phyloP scores from a whole-genome alignment of 2,329 filamentous ascomycete genomes.

The Hyphodiscus sp. region DNA sequence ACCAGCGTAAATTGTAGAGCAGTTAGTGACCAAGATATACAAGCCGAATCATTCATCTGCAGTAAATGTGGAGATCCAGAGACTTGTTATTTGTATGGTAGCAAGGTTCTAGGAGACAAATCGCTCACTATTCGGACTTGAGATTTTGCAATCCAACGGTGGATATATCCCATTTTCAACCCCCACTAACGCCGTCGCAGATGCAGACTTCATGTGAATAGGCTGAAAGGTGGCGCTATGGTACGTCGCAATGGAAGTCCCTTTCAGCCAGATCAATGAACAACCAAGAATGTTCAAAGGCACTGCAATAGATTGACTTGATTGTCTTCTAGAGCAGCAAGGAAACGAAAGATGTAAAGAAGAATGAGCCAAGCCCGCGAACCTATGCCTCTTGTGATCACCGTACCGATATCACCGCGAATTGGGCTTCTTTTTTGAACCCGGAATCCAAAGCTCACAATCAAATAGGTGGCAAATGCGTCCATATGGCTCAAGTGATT shows the following conservation, averaged over 20 bases:
- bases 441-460: conserved; percentile 24
- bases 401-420: neutral
- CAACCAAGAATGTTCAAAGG: conserved; percentile 21
- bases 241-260: neutral
- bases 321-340: conserved; percentile 30
- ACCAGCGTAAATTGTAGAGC: too few species aligned
- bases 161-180: neutral
- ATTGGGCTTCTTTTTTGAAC: conserved; percentile 14
- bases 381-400: conserved; percentile 18
- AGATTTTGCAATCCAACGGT: neutral
- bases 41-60: too few species aligned
- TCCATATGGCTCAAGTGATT: neutral
- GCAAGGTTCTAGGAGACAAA: too few species aligned
- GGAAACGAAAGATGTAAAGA: conserved; percentile 21
- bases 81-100: too few species aligned
- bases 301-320: conserved; percentile 28
- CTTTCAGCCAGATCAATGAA: conserved; percentile 16
- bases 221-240: neutral
- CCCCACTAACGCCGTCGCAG: conserved; percentile 1
- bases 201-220: neutral
- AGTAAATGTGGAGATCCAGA: too few species aligned
- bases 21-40: too few species aligned
- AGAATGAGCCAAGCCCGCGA: conserved; percentile 22
- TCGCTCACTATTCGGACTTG: too few species aligned
- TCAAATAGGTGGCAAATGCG: conserved; percentile 11